Base-by-base conservation (phyloP, 208 protist species). In the Phytomonas francai region DNA sequence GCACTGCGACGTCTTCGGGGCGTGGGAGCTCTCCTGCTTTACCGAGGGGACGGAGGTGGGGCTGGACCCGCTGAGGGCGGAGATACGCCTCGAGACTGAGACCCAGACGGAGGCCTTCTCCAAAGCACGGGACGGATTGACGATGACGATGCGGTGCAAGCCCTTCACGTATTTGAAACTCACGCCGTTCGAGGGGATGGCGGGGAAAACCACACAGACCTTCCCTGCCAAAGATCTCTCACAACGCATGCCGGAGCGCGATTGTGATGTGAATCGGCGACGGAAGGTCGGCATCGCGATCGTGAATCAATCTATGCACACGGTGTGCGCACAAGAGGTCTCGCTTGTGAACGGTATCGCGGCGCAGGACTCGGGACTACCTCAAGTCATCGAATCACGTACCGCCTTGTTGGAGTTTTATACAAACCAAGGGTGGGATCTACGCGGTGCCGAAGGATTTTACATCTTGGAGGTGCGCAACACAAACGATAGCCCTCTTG, bases 391-490 rank as follows among this genome's bases (percentile, higher is more conserved):
- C 29, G 56, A 81, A 45, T 81, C 85, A 12, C 61, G 66, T 8
- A 72, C 86, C 51, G 85, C 85, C 0, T 91, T 81, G 30, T 75
- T 94, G 16, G 81, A 73, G 12, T 77, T 83, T 54, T 91, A 89
- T 70, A 89, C 82, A 9, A 91, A 88, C 73, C 59, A 54, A 39
- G 67, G 59, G 33, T 87, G 84, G 84, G 89, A 82, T 67, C 66
- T 91, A 6, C 79, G 81, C 36, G 88, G 85, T 3, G 88, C 83
- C 49, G 84, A 91, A 67, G 85, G 63, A 31, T 89, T 78, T 67
- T 87, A 84, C 61, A 80, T 91, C 36, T 31, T 91, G 16, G 78
- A 89, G 63, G n/a, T 91, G 28, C 58, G 79, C 34, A 89, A 91
- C 61, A 73, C 58, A 19, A 76, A 72, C 72, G 72, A 31, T 25